Percentiles rank a stretch among this genome's conserved stretches.
phyloP scores from a whole-genome alignment of 163 green algal species.

The Scenedesmus sp. region DNA sequence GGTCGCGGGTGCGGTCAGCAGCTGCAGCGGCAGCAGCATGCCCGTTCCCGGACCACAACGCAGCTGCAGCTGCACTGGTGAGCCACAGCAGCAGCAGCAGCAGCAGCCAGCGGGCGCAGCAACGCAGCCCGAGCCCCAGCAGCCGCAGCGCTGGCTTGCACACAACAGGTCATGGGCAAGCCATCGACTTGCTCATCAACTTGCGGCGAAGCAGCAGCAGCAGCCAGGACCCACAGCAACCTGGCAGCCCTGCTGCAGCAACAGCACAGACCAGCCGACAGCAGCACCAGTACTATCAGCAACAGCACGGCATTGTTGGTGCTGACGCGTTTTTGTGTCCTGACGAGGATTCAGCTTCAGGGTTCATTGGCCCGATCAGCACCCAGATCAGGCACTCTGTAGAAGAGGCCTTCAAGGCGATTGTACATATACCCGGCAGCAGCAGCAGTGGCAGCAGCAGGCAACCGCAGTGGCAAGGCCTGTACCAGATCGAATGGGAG shows the following conservation, averaged over 20 bases:
- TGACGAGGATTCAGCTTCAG: not conserved
- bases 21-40: conserved; percentile 42
- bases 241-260: not conserved
- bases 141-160: conserved; percentile 6
- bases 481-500: not conserved
- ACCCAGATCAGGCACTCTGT: conserved; percentile 35
- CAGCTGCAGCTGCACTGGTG: not conserved
- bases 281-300: not conserved
- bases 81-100: not conserved
- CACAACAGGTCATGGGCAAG: not conserved
- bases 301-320: not conserved
- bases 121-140: conserved; percentile 13
- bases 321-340: not conserved
- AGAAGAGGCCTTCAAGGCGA: conserved; percentile 33
- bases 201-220: conserved; percentile 17
- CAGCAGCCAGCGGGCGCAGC: conserved; percentile 13
- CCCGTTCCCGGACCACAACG: conserved; percentile 22
- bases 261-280: conserved; percentile 6
- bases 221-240: not conserved
- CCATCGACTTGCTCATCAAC: not conserved
- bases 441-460: conserved; percentile 20
- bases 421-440: conserved; percentile 25
- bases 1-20: not conserved
- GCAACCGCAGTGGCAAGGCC: not conserved
- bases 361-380: not conserved